phyloP scores from a whole-genome alignment of 2,329 filamentous ascomycete genomes.

The Xylariomycetidae sp. region DNA sequence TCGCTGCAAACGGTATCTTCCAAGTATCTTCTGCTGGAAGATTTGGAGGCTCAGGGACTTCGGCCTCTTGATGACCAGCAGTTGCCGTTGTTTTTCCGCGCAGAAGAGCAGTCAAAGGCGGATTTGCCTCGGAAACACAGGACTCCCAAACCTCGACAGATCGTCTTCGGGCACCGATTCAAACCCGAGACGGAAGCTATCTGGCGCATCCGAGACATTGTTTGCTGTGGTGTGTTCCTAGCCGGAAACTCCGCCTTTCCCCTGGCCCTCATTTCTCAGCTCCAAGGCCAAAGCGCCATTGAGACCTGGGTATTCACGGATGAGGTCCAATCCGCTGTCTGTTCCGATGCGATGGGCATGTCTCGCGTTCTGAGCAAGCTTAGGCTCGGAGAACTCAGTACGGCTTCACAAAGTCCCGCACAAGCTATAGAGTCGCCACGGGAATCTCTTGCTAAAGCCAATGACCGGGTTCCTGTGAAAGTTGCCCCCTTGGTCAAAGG shows the following conservation, averaged over 20 bases:
- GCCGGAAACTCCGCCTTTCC: slow-evolving; percentile 36
- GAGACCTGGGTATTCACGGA: slow-evolving; percentile 23
- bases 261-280: slow-evolving; percentile 21
- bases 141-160: slow-evolving; percentile 33
- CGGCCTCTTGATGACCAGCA: slow-evolving; percentile 19
- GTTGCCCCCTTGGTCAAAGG: not conserved
- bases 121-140: slow-evolving; percentile 29
- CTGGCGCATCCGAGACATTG: slow-evolving; percentile 42
- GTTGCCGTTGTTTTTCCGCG: slow-evolving; percentile 23
- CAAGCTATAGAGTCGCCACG: no score
- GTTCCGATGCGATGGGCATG: slow-evolving; percentile 15
- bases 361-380: slow-evolving; percentile 19
- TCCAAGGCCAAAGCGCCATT: slow-evolving; percentile 11
- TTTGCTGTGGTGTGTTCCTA: slow-evolving; percentile 43
- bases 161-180: slow-evolving; percentile 26
- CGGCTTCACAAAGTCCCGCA: slow-evolving; percentile 4
- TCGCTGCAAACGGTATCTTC: slow-evolving; percentile 30
- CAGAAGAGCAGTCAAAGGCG: slow-evolving; percentile 12
- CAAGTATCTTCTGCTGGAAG: slow-evolving; percentile 47
- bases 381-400: slow-evolving; percentile 11
- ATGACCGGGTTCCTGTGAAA: not conserved
- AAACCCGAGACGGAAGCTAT: slow-evolving; percentile 31
- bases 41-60: slow-evolving; percentile 29
- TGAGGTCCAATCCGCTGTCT: slow-evolving; percentile 8
- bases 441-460: not conserved